phyloP scores from a whole-genome alignment of 371 early-diverging fungal genomes.

The Rhizopus stolonifer region DNA sequence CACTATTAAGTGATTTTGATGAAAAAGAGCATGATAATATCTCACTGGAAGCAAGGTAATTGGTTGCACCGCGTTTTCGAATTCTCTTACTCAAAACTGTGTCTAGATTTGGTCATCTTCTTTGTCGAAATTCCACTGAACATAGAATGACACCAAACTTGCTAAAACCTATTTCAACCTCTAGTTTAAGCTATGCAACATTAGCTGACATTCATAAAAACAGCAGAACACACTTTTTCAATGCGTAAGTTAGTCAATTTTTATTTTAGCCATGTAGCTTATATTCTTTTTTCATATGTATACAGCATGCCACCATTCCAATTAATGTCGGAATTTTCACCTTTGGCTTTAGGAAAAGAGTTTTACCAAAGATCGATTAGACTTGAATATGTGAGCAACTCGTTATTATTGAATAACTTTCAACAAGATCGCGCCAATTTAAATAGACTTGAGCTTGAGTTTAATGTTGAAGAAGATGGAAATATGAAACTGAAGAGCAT shows the following conservation, averaged over 20 bases:
- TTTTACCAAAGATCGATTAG: conserved; percentile 29
- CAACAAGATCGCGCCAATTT: neutral
- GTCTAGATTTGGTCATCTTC: conserved; percentile 37
- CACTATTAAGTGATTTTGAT: conserved; percentile 12
- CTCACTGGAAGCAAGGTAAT: conserved; percentile 35
- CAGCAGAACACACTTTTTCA: conserved; percentile 27
- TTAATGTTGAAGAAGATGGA: conserved; percentile 28
- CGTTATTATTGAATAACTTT: conserved; percentile 1
- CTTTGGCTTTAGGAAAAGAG: conserved; percentile 15
- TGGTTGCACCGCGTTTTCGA: too few relatives aligned
- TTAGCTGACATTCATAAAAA: conserved; percentile 1
- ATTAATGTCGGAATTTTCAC: conserved; percentile 23
- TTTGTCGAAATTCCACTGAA: conserved; percentile 23
- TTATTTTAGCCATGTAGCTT: neutral
- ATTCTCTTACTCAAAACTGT: too few relatives aligned
- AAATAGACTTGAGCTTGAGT: conserved; percentile 30
- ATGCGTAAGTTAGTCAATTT: conserved; percentile 17
- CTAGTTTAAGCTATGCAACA: neutral
- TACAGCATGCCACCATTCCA: conserved; percentile 31
- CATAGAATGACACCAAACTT: conserved; percentile 2
- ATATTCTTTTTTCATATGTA: neutral
- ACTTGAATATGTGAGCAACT: conserved; percentile 29
- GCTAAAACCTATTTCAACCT: conserved; percentile 12
- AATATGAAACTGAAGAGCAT: conserved; percentile 16
- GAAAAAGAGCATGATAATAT: conserved; percentile 11